Evolutionary conservation across 2,329 filamentous ascomycete genomes (phyloP).

Genomic region (Esteya vermicola): DNA sequence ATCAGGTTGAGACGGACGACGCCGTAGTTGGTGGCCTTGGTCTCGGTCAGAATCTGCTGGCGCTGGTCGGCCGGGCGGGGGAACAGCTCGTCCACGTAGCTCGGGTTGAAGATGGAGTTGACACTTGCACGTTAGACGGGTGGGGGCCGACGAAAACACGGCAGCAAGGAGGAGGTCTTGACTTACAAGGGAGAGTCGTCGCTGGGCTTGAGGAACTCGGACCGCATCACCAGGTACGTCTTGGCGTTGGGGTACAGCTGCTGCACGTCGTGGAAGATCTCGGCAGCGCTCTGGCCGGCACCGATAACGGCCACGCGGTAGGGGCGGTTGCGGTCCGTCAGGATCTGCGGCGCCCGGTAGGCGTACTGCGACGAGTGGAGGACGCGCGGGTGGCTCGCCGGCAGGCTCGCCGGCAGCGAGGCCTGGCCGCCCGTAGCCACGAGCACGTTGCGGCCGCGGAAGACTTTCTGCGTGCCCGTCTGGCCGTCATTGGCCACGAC

Average conservation of each 20-base stretch:
- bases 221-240: constrained; percentile 67
- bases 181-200: constrained; percentile 92
- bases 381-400: constrained; percentile 54
- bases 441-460: constrained; percentile 51
- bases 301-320: constrained; percentile 77
- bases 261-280: constrained; percentile 87
- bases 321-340: constrained; percentile 37
- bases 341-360: constrained; percentile 43
- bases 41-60: constrained; percentile 44
- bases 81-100: constrained; percentile 66
- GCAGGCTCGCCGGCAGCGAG: constrained; percentile 56
- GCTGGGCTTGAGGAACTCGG: constrained; percentile 71
- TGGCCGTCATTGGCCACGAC: constrained; percentile 48
- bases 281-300: constrained; percentile 81
- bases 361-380: constrained; percentile 85
- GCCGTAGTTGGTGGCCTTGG: constrained; percentile 83
- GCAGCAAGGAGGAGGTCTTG: not conserved
- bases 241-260: constrained; percentile 66
- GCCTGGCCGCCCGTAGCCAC: constrained; percentile 46
- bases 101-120: constrained; percentile 92
- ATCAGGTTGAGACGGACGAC: constrained; percentile 86
- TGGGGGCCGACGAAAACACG: not conserved
- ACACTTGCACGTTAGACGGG: constrained; percentile 46
- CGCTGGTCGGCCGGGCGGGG: constrained; percentile 50
- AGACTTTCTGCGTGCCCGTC: too few relatives aligned